Conservation (phyloP, 371 early-diverging fungal species). For the Apophysomyces ossiformis region DNA sequence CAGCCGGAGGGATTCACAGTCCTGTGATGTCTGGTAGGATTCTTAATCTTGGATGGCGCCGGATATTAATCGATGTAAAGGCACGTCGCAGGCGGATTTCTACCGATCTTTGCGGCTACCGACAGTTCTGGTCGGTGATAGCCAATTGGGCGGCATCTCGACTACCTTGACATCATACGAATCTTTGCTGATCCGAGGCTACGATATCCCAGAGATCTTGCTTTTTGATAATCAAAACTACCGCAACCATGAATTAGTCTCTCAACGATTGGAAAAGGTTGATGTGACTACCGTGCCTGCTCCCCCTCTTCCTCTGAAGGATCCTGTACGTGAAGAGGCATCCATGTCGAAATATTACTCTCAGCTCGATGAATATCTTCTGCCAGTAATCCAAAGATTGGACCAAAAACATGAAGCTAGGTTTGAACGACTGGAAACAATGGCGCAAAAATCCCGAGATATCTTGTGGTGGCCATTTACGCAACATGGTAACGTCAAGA, state of each 20-base stretch:
- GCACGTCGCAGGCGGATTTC: slow-evolving; percentile 72
- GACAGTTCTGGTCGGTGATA: slow-evolving; percentile 76
- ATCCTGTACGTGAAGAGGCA: slow-evolving; percentile 52
- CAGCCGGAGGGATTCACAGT: slow-evolving; percentile 79
- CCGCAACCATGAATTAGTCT: slow-evolving; percentile 62
- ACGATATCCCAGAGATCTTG: slow-evolving; percentile 71
- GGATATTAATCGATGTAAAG: slow-evolving; percentile 26
- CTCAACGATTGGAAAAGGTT: slow-evolving; percentile 19
- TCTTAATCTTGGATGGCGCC: neutral
- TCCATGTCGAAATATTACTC: slow-evolving; percentile 65
- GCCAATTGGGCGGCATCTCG: slow-evolving; percentile 80
- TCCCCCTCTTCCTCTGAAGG: slow-evolving; percentile 52
- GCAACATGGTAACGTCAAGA: slow-evolving; percentile 68
- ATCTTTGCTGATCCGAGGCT: slow-evolving; percentile 71
- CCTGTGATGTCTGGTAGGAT: slow-evolving; percentile 77
- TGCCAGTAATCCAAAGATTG: slow-evolving; percentile 53
- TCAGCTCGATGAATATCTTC: slow-evolving; percentile 50
- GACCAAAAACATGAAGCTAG: slow-evolving; percentile 54
- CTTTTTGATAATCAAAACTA: slow-evolving; percentile 67
- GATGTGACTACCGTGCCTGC: slow-evolving; percentile 52
- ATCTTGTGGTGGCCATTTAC: slow-evolving; percentile 89
- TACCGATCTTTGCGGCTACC: slow-evolving; percentile 78
- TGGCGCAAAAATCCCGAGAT: slow-evolving; percentile 60
- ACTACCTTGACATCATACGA: slow-evolving; percentile 81
- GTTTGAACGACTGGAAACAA: slow-evolving; percentile 60